A percentile compares a stretch with the other conserved stretches of the same genome.
Evolutionary conservation across 345 rosid species (phyloP).

Genomic region (Populus deltoides): DNA sequence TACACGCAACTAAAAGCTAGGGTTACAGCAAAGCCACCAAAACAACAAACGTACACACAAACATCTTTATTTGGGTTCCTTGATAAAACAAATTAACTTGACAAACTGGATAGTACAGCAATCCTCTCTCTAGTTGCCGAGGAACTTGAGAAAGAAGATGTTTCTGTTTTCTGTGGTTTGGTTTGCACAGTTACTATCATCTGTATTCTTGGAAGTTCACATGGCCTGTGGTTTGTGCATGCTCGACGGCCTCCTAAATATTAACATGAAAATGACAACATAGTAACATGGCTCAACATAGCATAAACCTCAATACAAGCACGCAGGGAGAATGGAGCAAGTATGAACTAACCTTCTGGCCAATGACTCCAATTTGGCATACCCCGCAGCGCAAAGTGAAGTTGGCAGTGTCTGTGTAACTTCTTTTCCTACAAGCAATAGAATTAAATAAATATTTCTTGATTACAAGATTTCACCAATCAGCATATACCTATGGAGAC

Average conservation of each 20-base stretch:
- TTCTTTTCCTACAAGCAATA: constrained; percentile 61
- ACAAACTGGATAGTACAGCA: neutral
- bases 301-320: neutral
- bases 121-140: neutral
- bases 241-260: constrained; percentile 80
- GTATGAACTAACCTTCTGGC: constrained; percentile 62
- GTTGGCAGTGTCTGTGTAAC: constrained; percentile 72
- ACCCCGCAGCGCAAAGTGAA: constrained; percentile 92
- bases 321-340: neutral
- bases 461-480: neutral
- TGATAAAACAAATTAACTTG: neutral
- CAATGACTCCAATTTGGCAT: constrained; percentile 84
- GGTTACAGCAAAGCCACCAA: neutral
- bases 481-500: neutral
- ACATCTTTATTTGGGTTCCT: neutral
- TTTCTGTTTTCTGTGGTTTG: neutral
- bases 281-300: neutral
- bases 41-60: neutral
- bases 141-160: neutral
- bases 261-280: neutral
- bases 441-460: neutral
- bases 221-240: constrained; percentile 95
- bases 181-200: neutral
- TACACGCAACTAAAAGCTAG: too few relatives aligned
- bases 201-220: constrained; percentile 75